Conservation (phyloP, 208 protist species). For the Balamuthia mandrillaris region DNA sequence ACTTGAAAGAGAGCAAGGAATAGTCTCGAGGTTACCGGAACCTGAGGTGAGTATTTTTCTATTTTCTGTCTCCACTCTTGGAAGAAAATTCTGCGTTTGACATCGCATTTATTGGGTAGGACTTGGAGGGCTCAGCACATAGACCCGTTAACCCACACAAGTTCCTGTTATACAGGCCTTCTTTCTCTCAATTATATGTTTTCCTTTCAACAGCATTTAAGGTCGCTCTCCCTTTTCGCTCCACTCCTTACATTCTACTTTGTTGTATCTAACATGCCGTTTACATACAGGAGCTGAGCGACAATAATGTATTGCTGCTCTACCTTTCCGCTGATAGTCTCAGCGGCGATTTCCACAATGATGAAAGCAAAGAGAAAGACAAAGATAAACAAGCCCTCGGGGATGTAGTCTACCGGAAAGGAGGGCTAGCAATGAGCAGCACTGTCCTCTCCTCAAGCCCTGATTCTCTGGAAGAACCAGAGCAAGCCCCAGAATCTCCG, state of each 20-base stretch:
- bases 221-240: background rate
- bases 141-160: background rate
- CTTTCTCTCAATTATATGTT: background rate
- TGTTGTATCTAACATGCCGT: no score
- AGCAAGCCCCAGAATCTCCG: no score
- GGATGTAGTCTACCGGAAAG: background rate
- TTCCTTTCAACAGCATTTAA: background rate
- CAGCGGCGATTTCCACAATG: background rate
- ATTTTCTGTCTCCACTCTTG: no score
- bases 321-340: background rate
- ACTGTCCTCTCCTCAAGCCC: no score
- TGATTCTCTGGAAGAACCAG: no score
- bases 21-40: no score
- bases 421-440: background rate
- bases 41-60: no score
- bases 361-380: background rate
- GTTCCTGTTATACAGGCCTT: background rate
- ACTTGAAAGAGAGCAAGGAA: conserved; percentile 36
- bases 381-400: background rate
- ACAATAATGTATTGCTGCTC: background rate
- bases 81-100: no score
- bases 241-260: no score
- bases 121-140: background rate
- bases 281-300: background rate
- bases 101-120: no score